phyloP scores from a whole-genome alignment of 805 yeast species.

The Nakazawaea holstii region DNA sequence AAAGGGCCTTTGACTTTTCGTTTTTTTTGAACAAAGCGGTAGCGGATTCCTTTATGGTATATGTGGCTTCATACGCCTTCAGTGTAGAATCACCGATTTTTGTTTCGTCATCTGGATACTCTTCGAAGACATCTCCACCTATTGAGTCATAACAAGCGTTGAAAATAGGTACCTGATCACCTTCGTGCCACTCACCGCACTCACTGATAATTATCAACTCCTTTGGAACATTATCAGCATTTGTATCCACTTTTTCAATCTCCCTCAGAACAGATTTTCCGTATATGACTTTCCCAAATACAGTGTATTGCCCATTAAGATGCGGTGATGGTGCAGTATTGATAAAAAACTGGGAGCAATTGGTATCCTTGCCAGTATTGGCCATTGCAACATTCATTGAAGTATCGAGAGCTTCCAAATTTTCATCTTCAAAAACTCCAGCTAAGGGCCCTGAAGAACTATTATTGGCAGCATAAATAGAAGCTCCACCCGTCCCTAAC shows the following conservation, averaged over 20 bases:
- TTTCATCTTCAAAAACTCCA: conserved; percentile 53
- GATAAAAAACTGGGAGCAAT: conserved; percentile 67
- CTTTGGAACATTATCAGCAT: conserved; percentile 35
- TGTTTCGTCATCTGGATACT: conserved; percentile 70
- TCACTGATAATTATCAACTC: conserved; percentile 41
- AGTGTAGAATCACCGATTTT: conserved; percentile 42
- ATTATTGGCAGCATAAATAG: conserved; percentile 29
- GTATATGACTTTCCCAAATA: conserved; percentile 64
- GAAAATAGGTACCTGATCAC: conserved; percentile 48
- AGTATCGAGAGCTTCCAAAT: conserved; percentile 29
- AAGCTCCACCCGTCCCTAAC: conserved; percentile 40
- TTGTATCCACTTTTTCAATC: conserved; percentile 46
- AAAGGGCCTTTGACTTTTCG: conserved; percentile 53
- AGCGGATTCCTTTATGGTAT: conserved; percentile 63
- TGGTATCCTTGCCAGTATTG: conserved; percentile 46
- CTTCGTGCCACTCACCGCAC: conserved; percentile 60
- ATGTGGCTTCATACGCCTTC: conserved; percentile 44
- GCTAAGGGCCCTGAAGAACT: conserved; percentile 17
- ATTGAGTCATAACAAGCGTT: conserved; percentile 56
- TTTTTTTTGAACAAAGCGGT: conserved; percentile 51
- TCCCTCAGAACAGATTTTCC: conserved; percentile 70
- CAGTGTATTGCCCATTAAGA: conserved; percentile 67
- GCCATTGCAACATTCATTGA: conserved; percentile 60
- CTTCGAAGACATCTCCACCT: conserved; percentile 73
- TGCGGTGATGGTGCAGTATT: conserved; percentile 69